Percentiles rank a stretch among this genome's conserved stretches.
Evolutionary conservation across 768 basidiomycete genomes (phyloP).

Genomic region (Rubroboletus satanas): DNA sequence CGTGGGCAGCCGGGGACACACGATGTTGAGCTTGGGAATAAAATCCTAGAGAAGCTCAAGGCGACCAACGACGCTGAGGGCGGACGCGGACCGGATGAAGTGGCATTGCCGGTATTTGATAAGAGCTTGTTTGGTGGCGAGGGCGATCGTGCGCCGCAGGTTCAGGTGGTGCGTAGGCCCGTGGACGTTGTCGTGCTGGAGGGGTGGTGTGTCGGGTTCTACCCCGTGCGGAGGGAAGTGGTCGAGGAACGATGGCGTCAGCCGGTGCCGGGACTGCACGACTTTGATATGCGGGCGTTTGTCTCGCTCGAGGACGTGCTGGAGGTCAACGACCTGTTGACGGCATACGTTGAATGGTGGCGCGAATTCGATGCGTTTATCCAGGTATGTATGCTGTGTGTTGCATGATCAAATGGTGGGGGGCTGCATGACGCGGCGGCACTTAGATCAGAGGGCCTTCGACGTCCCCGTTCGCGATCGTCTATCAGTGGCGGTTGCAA

Average conservation of each 20-base stretch:
- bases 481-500: constrained; percentile 86
- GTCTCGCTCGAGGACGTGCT: constrained; percentile 51
- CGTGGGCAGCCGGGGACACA: constrained; percentile 95
- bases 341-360: constrained; percentile 66
- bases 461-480: constrained; percentile 41
- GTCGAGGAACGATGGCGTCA: constrained; percentile 52
- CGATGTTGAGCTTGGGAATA: constrained; percentile 64
- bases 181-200: constrained; percentile 87
- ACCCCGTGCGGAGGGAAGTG: constrained; percentile 50
- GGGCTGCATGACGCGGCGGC: neutral
- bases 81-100: constrained; percentile 1
- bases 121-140: constrained; percentile 78
- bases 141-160: constrained; percentile 68
- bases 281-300: constrained; percentile 35
- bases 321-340: constrained; percentile 60
- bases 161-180: constrained; percentile 42
- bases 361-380: constrained; percentile 66
- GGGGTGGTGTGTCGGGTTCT: constrained; percentile 95
- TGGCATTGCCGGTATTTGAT: constrained; percentile 78
- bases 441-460: constrained; percentile 38
- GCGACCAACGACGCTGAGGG: constrained; percentile 30
- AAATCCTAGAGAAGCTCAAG: constrained; percentile 49
- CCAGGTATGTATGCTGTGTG: constrained; percentile 41
- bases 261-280: constrained; percentile 23
- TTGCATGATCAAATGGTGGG: neutral